phyloP scores from a whole-genome alignment of 2,329 filamentous ascomycete species.

The Nannizziopsis arthrosporioides region DNA sequence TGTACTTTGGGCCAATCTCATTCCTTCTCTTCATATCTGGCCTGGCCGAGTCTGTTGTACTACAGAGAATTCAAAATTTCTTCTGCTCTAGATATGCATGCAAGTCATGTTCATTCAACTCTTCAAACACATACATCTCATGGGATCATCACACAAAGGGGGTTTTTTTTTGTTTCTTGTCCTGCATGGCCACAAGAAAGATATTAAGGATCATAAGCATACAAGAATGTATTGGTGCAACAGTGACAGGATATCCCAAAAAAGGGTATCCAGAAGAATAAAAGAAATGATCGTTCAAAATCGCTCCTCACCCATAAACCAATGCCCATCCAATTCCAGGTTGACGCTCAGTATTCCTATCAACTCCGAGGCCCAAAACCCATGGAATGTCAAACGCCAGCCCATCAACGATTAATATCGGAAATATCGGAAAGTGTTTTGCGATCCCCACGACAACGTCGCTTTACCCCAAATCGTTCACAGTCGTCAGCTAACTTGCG shows the following conservation, averaged over 20 bases:
- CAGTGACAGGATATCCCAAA: no score
- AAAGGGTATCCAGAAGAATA: background rate
- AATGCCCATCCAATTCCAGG: no score
- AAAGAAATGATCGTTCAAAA: background rate
- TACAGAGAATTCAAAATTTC: no score
- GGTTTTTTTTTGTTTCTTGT: no score
- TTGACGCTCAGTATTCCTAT: background rate
- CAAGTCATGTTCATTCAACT: no score
- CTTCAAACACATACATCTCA: no score
- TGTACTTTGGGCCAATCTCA: background rate
- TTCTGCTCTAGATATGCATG: no score
- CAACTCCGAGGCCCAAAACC: background rate
- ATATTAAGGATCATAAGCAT: background rate
- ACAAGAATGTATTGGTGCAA: background rate
- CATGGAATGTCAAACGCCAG: background rate
- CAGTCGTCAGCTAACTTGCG: constrained; percentile 73
- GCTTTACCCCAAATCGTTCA: constrained; percentile 28
- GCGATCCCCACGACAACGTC: constrained; percentile 3
- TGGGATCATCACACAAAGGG: no score
- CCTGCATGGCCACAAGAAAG: background rate
- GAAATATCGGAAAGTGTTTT: constrained; percentile 7
- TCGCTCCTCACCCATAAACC: no score
- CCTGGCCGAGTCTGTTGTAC: no score
- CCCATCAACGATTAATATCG: constrained; percentile 1
- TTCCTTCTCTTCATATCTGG: background rate